Percentiles rank a stretch among this genome's conserved stretches.
Evolutionary conservation across 768 basidiomycete species (phyloP).

Genomic region (Calocera cornea): DNA sequence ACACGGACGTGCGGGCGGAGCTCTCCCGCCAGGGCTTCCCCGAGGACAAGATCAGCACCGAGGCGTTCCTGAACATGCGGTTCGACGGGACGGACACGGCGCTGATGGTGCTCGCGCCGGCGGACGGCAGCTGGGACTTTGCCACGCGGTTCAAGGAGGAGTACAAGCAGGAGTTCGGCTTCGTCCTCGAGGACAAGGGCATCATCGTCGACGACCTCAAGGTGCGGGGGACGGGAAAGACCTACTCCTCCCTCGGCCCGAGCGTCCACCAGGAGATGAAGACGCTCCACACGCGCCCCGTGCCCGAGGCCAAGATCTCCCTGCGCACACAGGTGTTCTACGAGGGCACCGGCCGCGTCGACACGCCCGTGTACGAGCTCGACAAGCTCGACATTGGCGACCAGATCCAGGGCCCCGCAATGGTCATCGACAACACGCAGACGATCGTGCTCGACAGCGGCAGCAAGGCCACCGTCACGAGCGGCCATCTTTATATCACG

Average conservation of each 20-base stretch:
- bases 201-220: constrained; percentile 88
- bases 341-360: constrained; percentile 60
- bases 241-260: constrained; percentile 64
- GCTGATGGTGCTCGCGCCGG: constrained; percentile 60
- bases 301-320: constrained; percentile 21
- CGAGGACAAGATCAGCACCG: constrained; percentile 52
- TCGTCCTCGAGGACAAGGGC: constrained; percentile 69
- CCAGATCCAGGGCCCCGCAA: constrained; percentile 66
- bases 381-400: constrained; percentile 55
- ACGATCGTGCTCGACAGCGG: constrained; percentile 79
- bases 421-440: constrained; percentile 92
- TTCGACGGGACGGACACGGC: constrained; percentile 90
- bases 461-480: constrained; percentile 50
- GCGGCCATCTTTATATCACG: constrained; percentile 50
- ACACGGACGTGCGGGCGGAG: constrained; percentile 46
- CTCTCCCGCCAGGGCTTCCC: constrained; percentile 73
- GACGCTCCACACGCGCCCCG: constrained; percentile 31
- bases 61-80: constrained; percentile 81
- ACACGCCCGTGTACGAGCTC: constrained; percentile 71
- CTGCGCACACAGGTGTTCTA: constrained; percentile 55
- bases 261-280: constrained; percentile 67
- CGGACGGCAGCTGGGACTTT: constrained; percentile 55
- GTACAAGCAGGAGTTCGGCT: constrained; percentile 84
- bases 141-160: constrained; percentile 62
- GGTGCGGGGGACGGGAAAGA: constrained; percentile 82